Percentiles rank a stretch among this genome's conserved stretches.
phyloP scores from a whole-genome alignment of 331 rosid genomes.

The Rhamnella rubrinervis region DNA sequence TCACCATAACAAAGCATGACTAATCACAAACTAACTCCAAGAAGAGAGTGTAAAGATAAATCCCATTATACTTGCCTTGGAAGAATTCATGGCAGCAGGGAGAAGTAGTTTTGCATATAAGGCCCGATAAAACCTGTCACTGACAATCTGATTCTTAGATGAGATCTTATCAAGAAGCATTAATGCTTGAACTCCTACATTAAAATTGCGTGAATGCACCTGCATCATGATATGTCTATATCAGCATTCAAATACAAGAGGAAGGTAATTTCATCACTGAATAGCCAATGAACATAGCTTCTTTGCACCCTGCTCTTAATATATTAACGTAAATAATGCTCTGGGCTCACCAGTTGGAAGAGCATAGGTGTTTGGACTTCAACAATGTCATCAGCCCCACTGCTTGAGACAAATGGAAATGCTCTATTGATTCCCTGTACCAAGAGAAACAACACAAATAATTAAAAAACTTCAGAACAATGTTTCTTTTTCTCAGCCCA shows the following conservation, averaged over 20 bases:
- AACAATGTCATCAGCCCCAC: constrained; percentile 85
- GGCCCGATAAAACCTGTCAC: constrained; percentile 91
- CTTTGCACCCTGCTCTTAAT: not conserved
- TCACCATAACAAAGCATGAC: not conserved
- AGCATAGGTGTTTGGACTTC: constrained; percentile 91
- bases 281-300: not conserved
- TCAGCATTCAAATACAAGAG: constrained; percentile 14
- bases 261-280: constrained; percentile 1
- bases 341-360: constrained; percentile 69
- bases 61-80: constrained; percentile 54
- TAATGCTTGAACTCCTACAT: constrained; percentile 90
- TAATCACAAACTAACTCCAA: not conserved
- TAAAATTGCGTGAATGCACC: constrained; percentile 94
- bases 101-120: constrained; percentile 83
- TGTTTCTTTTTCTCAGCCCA: not conserved
- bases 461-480: constrained; percentile 1
- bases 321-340: constrained; percentile 10
- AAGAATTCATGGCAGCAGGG: constrained; percentile 87
- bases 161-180: constrained; percentile 97
- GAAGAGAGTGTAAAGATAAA: not conserved
- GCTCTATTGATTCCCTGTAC: constrained; percentile 94
- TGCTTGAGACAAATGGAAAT: constrained; percentile 81
- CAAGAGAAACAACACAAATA: constrained; percentile 11
- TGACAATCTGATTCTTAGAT: constrained; percentile 85
- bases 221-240: constrained; percentile 33